Evolutionary conservation across 495 filamentous ascomycete genomes (phyloP).

Genomic region (Achaetomiella virescens): DNA sequence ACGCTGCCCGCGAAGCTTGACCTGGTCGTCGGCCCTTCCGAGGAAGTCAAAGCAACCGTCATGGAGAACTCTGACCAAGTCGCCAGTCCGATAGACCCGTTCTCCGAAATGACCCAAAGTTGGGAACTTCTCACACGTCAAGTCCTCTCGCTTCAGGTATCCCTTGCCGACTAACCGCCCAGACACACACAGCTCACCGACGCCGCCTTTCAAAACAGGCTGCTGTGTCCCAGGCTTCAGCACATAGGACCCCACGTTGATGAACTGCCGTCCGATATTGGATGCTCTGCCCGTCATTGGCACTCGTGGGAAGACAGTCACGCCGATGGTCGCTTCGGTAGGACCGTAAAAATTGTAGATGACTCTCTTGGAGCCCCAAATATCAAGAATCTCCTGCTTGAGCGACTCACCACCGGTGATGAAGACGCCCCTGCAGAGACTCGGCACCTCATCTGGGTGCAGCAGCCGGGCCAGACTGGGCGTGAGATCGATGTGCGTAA

Average conservation of each 20-base stretch:
- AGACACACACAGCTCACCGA: slow-evolving; percentile 83
- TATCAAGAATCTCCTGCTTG: slow-evolving; percentile 65
- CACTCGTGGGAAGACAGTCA: slow-evolving; percentile 71
- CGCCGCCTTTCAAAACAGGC: slow-evolving; percentile 67
- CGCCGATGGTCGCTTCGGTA: slow-evolving; percentile 86
- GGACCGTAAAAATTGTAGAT: slow-evolving; percentile 81
- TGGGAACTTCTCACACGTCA: slow-evolving; percentile 60
- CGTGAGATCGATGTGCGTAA: slow-evolving; percentile 83
- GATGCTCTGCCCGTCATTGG: slow-evolving; percentile 63
- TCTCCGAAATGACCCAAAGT: slow-evolving; percentile 43
- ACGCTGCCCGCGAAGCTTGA: slow-evolving; percentile 73
- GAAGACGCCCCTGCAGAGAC: slow-evolving; percentile 62
- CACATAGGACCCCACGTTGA: slow-evolving; percentile 76
- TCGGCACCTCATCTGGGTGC: slow-evolving; percentile 61
- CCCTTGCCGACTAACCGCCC: slow-evolving; percentile 83
- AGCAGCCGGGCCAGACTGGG: slow-evolving; percentile 58
- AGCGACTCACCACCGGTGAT: slow-evolving; percentile 70
- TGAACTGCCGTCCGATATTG: slow-evolving; percentile 80
- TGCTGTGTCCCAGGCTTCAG: slow-evolving; percentile 60
- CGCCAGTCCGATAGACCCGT: slow-evolving; percentile 70
- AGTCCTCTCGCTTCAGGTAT: slow-evolving; percentile 70
- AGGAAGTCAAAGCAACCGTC: slow-evolving; percentile 67
- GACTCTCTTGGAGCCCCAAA: slow-evolving; percentile 55
- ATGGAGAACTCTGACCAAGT: slow-evolving; percentile 65
- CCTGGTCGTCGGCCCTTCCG: slow-evolving; percentile 71